These are phyloP conservation scores for Boletus barrowsii DNA, from an alignment of 768 basidiomycete species.

Conservation along the genomic window DNA sequence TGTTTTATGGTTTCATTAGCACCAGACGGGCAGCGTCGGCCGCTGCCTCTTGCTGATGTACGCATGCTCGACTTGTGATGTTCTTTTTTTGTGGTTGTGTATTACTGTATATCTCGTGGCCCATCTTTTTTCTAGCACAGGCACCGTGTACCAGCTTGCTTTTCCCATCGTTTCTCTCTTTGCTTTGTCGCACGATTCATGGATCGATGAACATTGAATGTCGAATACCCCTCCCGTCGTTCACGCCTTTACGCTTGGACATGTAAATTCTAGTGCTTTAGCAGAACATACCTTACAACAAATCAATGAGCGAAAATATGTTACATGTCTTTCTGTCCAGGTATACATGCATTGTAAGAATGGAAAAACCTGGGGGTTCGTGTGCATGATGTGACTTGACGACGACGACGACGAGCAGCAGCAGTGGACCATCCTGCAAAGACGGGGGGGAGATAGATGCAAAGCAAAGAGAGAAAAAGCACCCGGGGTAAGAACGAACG, in stretches of 20 bases:
- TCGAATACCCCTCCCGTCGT: not conserved
- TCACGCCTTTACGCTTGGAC: not conserved
- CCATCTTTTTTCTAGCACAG: not conserved
- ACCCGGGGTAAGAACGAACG: not conserved
- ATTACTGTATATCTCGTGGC: not conserved
- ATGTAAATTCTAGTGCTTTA: slow-evolving; percentile 16
- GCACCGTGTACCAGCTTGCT: too few species aligned
- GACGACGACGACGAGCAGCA: too few species aligned
- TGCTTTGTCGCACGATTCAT: too few species aligned
- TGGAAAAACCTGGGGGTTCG: slow-evolving; percentile 11
- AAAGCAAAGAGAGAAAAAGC: not conserved
- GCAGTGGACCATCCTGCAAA: slow-evolving; percentile 9
- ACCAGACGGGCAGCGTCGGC: slow-evolving; percentile 32
- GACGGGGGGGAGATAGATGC: not conserved
- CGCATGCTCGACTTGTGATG: slow-evolving; percentile 32
- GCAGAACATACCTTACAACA: slow-evolving; percentile 17
- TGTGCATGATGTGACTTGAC: slow-evolving; percentile 13
- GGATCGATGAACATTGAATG: too few species aligned
- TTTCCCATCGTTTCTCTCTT: too few species aligned
- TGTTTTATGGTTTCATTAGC: slow-evolving; percentile 22
- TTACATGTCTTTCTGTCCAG: slow-evolving; percentile 20
- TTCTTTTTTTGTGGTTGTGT: not conserved
- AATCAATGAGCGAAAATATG: slow-evolving; percentile 17
- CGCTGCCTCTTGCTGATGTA: slow-evolving; percentile 26
- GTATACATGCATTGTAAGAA: slow-evolving; percentile 19